These are phyloP conservation scores for Nicotiana attenuata DNA, from an alignment of 257 asterid genomes.

Conservation along the genomic window DNA sequence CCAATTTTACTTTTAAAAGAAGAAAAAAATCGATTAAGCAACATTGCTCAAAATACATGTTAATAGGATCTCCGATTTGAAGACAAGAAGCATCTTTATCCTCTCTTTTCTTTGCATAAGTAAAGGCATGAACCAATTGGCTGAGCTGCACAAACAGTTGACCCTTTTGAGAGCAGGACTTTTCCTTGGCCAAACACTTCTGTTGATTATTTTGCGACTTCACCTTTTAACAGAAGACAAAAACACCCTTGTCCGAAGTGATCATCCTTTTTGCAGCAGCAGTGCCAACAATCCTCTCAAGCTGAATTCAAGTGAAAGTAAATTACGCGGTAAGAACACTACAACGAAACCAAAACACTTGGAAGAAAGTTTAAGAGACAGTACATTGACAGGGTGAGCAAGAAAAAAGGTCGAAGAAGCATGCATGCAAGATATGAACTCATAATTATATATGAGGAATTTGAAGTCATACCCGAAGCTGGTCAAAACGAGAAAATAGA, in stretches of 20 bases:
- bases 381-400: background rate
- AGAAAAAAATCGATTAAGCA: background rate
- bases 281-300: slow-evolving; percentile 86
- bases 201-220: background rate
- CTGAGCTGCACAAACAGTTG: background rate
- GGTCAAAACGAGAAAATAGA: slow-evolving; percentile 74
- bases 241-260: slow-evolving; percentile 67
- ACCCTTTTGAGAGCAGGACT: background rate
- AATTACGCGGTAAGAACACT: background rate
- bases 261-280: slow-evolving; percentile 77
- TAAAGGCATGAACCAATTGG: background rate
- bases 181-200: background rate
- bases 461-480: slow-evolving; percentile 58
- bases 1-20: background rate
- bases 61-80: background rate
- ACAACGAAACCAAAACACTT: background rate
- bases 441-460: background rate
- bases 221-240: slow-evolving; percentile 48
- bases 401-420: background rate
- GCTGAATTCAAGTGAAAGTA: slow-evolving; percentile 33
- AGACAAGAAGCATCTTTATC: background rate
- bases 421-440: background rate
- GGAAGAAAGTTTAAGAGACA: background rate
- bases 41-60: background rate
- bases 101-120: background rate